Evolutionary conservation across 2,329 filamentous ascomycete genomes (phyloP).

Genomic region (Keithomyces neogunnii): DNA sequence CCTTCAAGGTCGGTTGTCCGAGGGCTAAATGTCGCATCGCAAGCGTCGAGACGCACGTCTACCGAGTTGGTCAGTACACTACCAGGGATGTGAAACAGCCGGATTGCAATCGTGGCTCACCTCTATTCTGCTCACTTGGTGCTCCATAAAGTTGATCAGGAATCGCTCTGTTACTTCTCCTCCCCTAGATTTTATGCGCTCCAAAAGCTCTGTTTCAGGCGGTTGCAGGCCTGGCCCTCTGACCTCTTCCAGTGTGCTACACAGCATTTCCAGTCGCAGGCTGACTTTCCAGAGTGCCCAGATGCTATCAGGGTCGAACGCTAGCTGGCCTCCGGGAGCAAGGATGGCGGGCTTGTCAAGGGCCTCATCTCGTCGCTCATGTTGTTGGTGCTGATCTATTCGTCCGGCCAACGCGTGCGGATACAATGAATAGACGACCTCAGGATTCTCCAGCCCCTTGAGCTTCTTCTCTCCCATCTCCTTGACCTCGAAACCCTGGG

Average conservation of each 20-base stretch:
- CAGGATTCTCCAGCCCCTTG: slow-evolving; percentile 95
- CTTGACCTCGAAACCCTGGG: slow-evolving; percentile 93
- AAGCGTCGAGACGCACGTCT: slow-evolving; percentile 78
- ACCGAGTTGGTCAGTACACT: neutral
- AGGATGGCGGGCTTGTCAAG: slow-evolving; percentile 53
- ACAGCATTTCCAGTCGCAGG: slow-evolving; percentile 85
- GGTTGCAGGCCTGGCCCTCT: slow-evolving; percentile 57
- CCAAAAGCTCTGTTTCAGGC: slow-evolving; percentile 76
- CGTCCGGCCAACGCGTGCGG: slow-evolving; percentile 80
- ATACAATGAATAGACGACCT: slow-evolving; percentile 92
- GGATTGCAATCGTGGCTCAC: slow-evolving; percentile 40
- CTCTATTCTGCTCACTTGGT: slow-evolving; percentile 94
- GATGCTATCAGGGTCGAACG: slow-evolving; percentile 73
- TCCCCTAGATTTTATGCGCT: slow-evolving; percentile 55
- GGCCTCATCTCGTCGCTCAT: slow-evolving; percentile 34
- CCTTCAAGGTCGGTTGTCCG: slow-evolving; percentile 53
- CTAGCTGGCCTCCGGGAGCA: slow-evolving; percentile 55
- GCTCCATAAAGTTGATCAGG: slow-evolving; percentile 82
- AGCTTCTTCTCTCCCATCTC: slow-evolving; percentile 91
- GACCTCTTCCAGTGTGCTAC: slow-evolving; percentile 72
- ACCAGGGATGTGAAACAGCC: neutral
- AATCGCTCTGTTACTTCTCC: slow-evolving; percentile 86
- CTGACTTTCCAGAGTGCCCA: slow-evolving; percentile 89
- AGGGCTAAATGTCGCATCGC: slow-evolving; percentile 69
- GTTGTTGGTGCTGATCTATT: slow-evolving; percentile 56